Conservation (phyloP, 1,284 basidiomycete genomes). For the Ceratobasidium sp. region DNA sequence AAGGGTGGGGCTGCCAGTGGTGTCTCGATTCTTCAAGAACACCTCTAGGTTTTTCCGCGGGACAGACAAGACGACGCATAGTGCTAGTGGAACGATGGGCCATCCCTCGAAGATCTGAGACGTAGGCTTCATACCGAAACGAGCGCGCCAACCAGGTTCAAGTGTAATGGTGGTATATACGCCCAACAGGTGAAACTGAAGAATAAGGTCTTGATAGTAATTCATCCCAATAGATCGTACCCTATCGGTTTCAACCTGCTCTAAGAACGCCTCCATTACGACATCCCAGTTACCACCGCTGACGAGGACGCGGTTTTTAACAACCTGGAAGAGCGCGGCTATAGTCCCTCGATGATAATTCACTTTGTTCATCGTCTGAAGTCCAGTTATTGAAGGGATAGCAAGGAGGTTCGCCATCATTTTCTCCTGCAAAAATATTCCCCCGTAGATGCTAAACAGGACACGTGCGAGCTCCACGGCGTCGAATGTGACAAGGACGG, state of each 20-base stretch:
- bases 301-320: neutral
- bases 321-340: neutral
- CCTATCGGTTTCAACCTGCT: neutral
- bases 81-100: neutral
- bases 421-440: conserved; percentile 55
- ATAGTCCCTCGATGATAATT: conserved; percentile 22
- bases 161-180: neutral
- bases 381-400: neutral
- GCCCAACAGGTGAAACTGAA: neutral
- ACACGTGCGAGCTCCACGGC: conserved; percentile 6
- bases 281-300: conserved; percentile 13
- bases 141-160: neutral
- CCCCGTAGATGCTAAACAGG: conserved; percentile 6
- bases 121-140: neutral
- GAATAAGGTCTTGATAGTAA: conserved; percentile 5
- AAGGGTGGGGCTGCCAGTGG: neutral
- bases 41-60: neutral
- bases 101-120: neutral
- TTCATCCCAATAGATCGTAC: neutral
- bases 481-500: neutral
- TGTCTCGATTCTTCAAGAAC: neutral
- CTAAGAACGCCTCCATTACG: neutral
- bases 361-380: neutral
- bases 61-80: conserved; percentile 18
- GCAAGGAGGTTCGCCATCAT: conserved; percentile 45